Percentiles rank a stretch among this genome's conserved stretches.
phyloP scores from a whole-genome alignment of 768 basidiomycete species.

The Lenzites betulinus region DNA sequence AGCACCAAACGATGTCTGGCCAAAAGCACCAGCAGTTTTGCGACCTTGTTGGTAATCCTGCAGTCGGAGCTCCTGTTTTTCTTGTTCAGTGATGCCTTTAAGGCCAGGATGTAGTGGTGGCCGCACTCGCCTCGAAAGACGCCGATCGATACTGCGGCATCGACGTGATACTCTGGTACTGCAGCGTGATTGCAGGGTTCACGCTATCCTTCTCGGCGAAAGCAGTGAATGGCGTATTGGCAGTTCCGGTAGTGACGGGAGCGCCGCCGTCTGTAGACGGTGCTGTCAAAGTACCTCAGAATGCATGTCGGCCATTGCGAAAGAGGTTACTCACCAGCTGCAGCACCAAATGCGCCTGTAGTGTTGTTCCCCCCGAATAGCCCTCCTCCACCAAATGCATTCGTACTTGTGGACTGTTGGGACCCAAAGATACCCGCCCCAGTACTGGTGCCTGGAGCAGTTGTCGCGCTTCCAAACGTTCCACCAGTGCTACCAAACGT shows the following conservation, averaged over 20 bases:
- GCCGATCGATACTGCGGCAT: conserved; percentile 77
- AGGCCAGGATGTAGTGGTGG: conserved; percentile 1
- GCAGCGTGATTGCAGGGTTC: conserved; percentile 48
- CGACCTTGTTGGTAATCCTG: conserved; percentile 52
- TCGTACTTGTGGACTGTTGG: conserved; percentile 30
- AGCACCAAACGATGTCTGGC: conserved; percentile 36
- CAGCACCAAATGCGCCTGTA: conserved; percentile 46
- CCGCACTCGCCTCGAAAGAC: conserved; percentile 53
- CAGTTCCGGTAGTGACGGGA: conserved; percentile 68
- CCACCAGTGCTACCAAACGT: conserved; percentile 42
- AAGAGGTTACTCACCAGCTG: conserved; percentile 35
- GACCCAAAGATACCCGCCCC: conserved; percentile 37
- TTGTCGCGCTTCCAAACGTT: conserved; percentile 20
- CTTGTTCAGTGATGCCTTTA: neutral
- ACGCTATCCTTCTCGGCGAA: conserved; percentile 68
- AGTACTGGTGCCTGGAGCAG: conserved; percentile 32
- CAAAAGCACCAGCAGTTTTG: conserved; percentile 43
- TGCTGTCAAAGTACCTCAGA: neutral
- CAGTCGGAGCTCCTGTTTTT: conserved; percentile 43
- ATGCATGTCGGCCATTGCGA: neutral
- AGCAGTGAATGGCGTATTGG: conserved; percentile 61
- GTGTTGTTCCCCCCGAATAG: conserved; percentile 62
- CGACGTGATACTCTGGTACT: conserved; percentile 82
- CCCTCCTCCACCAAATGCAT: conserved; percentile 42
- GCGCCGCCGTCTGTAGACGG: conserved; percentile 35